Conservation (phyloP, 2,329 filamentous ascomycete genomes). For the Hymenoscyphus infarciens region DNA sequence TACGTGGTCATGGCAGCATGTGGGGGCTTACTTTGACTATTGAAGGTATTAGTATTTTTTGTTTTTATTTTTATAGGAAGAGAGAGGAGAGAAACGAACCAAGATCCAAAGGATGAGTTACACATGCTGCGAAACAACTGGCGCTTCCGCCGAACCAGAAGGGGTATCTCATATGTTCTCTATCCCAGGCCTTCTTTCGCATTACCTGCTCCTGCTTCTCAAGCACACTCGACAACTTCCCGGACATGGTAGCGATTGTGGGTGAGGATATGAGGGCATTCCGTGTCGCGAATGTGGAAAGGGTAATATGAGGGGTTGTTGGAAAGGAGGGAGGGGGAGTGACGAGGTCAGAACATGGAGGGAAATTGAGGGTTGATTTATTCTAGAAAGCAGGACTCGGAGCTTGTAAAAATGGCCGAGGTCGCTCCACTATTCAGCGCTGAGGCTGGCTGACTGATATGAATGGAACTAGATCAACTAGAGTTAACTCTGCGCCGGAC, state of each 20-base stretch:
- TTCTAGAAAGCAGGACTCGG: background rate
- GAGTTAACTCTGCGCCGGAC: background rate
- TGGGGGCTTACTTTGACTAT: slow-evolving; percentile 29
- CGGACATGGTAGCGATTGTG: slow-evolving; percentile 26
- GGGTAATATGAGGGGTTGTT: background rate
- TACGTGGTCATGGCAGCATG: slow-evolving; percentile 7
- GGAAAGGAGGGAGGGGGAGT: slow-evolving; percentile 12
- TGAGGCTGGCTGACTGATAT: too few relatives aligned
- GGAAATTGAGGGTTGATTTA: background rate
- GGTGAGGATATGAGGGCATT: slow-evolving; percentile 25
- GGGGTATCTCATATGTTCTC: slow-evolving; percentile 53
- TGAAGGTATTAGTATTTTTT: slow-evolving; percentile 20
- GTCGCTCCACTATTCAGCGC: background rate
- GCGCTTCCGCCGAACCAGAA: slow-evolving; percentile 98
- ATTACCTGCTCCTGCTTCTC: slow-evolving; percentile 22
- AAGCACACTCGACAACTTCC: slow-evolving; percentile 13
- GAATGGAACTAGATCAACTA: background rate
- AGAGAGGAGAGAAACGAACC: slow-evolving; percentile 52
- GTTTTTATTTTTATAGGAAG: slow-evolving; percentile 10
- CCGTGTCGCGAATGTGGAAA: slow-evolving; percentile 19
- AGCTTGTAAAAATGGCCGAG: slow-evolving; percentile 6
- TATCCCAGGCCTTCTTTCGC: slow-evolving; percentile 27
- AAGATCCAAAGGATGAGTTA: slow-evolving; percentile 91
- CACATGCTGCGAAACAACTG: slow-evolving; percentile 83
- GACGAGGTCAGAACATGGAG: slow-evolving; percentile 4